Evolutionary conservation across 305 asterid genomes (phyloP), one percentile per base, ranked within the genome.

Genomic region (Plantago rigida): DNA sequence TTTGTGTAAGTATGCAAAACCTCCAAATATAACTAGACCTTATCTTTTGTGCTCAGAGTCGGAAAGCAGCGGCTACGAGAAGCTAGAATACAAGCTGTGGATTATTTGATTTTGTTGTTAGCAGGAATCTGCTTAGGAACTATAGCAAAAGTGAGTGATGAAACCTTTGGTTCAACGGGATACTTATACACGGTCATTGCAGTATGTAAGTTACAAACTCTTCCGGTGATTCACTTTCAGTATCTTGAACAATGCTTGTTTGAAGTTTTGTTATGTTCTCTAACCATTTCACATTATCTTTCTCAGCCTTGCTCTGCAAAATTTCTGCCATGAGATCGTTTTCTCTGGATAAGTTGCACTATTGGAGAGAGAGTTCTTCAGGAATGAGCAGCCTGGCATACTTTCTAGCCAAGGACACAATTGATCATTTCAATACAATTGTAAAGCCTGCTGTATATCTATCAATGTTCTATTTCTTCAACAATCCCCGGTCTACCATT

Each of bases 381-480:
- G 95, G 93, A 57, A 86, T 84, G 79, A 84, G 95, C 83, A 76
- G 89, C 78, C 64, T 80, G 82, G 95, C 93, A 0, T 84, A 80
- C 75, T 86, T 86, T 65, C 77, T 84, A 39, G 81, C 95, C 3
- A 86, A 86, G 79, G 89, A 86, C 75, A 80, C 89, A 13, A 48
- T 86, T 31, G 93, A 86, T 67, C 87, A 82, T 66, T 78, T 86
- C 89, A 86, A 71, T 72, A 86, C 95, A 7, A 68, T 82, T 49
- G 41, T 86, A 31, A 80, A 84, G 73, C 93, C 95, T 12, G 95
- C 89, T 14, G 89, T 86, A 42, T 86, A 86, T 67, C 82, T 84
- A 26, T 86, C 92, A 0, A 86, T 84, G 89, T 86, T 86, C 80
- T 86, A 84, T 70, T 86, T 78, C 87, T 86, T 86, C 83, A 86